Percentiles rank a stretch among this genome's conserved stretches.
These are phyloP conservation scores for Avena insularis DNA, from an alignment of 176 grass and related monocot species.

Conservation along the genomic window DNA sequence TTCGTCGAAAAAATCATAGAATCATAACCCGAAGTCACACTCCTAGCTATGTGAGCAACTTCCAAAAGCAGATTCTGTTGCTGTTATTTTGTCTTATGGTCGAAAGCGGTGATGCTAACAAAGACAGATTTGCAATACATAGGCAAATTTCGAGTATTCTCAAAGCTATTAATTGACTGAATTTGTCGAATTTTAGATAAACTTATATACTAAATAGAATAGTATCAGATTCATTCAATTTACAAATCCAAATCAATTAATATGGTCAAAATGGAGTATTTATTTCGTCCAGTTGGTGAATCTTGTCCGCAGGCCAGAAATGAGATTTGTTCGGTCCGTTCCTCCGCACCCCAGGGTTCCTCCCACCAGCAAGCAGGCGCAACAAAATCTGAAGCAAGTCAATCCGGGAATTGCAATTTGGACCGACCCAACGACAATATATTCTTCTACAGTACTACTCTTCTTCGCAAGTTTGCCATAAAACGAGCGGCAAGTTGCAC, in stretches of 20 bases:
- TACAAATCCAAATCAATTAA: too few relatives aligned
- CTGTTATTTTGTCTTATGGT: neutral
- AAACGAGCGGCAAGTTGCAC: conserved; percentile 15
- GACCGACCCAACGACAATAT: neutral
- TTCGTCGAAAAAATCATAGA: neutral
- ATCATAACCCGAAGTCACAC: neutral
- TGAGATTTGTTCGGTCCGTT: neutral
- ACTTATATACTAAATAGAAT: too few relatives aligned
- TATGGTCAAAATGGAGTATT: neutral
- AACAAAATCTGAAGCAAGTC: neutral
- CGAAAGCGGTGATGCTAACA: neutral
- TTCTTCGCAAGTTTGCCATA: neutral
- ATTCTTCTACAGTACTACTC: neutral
- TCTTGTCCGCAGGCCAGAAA: conserved; percentile 20
- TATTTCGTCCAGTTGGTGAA: conserved; percentile 30
- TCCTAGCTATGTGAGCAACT: neutral
- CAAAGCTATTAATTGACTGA: too few relatives aligned
- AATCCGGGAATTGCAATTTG: neutral
- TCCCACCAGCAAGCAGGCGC: too few relatives aligned
- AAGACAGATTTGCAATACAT: neutral
- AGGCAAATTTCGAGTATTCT: neutral
- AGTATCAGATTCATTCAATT: too few relatives aligned
- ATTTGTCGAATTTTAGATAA: too few relatives aligned
- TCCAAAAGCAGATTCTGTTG: neutral
- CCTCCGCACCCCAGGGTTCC: neutral